phyloP scores from a whole-genome alignment of 345 rosid species.

The Cardamine chenopodiifolia region DNA sequence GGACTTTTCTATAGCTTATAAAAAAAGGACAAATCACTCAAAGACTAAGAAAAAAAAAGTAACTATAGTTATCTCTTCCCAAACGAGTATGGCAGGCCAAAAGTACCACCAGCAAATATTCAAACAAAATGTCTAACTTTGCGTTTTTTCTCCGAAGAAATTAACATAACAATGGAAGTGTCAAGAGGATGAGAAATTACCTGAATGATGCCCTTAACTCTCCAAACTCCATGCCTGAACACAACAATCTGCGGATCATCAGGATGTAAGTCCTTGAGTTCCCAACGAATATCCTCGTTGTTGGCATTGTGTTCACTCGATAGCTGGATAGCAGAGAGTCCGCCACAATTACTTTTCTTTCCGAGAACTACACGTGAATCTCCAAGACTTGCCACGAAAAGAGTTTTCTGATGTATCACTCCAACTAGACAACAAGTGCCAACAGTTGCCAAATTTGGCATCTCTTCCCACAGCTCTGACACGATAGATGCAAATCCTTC shows the following conservation, averaged over 20 bases:
- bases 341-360: constrained; percentile 76
- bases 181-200: constrained; percentile 39
- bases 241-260: constrained; percentile 85
- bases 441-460: constrained; percentile 70
- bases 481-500: constrained; percentile 78
- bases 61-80: no score
- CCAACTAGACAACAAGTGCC: constrained; percentile 94
- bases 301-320: constrained; percentile 94
- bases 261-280: constrained; percentile 81
- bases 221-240: constrained; percentile 88
- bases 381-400: constrained; percentile 84
- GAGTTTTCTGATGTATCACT: constrained; percentile 69
- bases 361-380: constrained; percentile 87
- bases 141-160: neutral
- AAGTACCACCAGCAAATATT: neutral
- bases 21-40: no score
- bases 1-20: no score
- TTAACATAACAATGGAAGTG: neutral
- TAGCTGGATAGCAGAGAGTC: constrained; percentile 70
- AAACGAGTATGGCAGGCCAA: no score
- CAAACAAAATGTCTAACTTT: constrained; percentile 1
- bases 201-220: constrained; percentile 97
- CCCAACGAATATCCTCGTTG: constrained; percentile 72
- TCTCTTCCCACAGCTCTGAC: constrained; percentile 63
- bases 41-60: no score